Conservation (phyloP, 75 land plant genomes). For the Larix kaempferi region DNA sequence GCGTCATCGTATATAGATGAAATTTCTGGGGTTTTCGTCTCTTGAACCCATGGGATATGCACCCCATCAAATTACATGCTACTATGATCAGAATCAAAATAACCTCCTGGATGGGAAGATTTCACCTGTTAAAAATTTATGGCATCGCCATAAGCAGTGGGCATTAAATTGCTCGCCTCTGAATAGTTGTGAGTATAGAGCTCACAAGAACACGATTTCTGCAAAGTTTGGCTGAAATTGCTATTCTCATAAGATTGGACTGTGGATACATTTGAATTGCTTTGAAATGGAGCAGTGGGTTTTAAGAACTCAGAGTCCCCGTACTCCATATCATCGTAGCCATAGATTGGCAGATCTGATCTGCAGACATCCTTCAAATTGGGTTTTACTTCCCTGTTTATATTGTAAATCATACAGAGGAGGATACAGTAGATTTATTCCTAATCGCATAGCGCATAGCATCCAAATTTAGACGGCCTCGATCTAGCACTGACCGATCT, state of each 20-base stretch:
- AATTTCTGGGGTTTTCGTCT: not conserved
- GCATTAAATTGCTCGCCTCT: not conserved
- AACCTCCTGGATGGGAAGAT: not conserved
- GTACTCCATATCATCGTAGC: not conserved
- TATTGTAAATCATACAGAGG: too few relatives aligned
- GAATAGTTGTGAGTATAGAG: not conserved
- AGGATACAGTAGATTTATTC: too few relatives aligned
- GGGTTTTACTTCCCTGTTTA: too few relatives aligned
- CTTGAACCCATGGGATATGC: not conserved
- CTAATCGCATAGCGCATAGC: too few relatives aligned
- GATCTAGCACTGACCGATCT: too few relatives aligned
- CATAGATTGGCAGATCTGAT: not conserved
- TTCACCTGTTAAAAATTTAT: not conserved
- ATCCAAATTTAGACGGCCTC: too few relatives aligned
- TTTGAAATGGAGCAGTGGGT: too few relatives aligned
- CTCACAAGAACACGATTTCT: not conserved
- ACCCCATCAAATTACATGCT: not conserved
- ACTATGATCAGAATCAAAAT: not conserved
- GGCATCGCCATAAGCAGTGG: not conserved
- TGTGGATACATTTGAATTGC: not conserved
- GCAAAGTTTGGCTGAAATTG: not conserved
- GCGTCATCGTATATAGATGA: not conserved
- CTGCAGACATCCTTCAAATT: not conserved
- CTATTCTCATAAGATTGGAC: not conserved
- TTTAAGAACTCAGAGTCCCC: not conserved